These are phyloP conservation scores for Nakazawaea peltata DNA, from an alignment of 805 yeast species.

Conservation along the genomic window DNA sequence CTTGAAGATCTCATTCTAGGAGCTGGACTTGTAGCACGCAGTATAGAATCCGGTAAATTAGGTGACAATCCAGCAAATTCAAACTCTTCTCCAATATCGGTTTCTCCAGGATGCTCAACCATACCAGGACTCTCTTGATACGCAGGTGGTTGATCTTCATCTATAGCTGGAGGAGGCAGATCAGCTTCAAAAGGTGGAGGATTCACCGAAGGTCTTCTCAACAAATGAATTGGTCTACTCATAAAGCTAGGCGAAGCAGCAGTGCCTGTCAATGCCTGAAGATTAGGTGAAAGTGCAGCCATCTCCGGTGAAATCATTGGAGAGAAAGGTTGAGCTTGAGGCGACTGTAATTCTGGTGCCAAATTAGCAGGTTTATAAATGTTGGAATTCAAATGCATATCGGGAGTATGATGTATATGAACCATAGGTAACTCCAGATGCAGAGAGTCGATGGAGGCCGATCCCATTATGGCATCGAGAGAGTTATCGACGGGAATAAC, in stretches of 20 bases:
- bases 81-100: slow-evolving; percentile 14
- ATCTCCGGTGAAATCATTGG: slow-evolving; percentile 28
- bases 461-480: slow-evolving; percentile 17
- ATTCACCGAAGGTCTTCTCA: slow-evolving; percentile 46
- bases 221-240: slow-evolving; percentile 45
- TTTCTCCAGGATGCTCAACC: slow-evolving; percentile 20
- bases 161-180: slow-evolving; percentile 27
- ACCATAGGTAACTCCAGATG: background rate
- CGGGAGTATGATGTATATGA: slow-evolving; percentile 1
- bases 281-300: slow-evolving; percentile 20
- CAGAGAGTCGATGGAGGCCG: background rate
- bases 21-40: slow-evolving; percentile 23
- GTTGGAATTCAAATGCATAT: slow-evolving; percentile 30
- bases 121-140: slow-evolving; percentile 12
- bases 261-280: slow-evolving; percentile 6
- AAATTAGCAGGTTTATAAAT: slow-evolving; percentile 47
- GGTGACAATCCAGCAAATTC: slow-evolving; percentile 24
- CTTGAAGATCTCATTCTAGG: slow-evolving; percentile 1
- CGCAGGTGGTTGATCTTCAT: slow-evolving; percentile 14
- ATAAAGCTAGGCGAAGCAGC: slow-evolving; percentile 25
- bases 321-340: slow-evolving; percentile 58
- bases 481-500: slow-evolving; percentile 37
- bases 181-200: slow-evolving; percentile 57
- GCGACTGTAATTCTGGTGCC: slow-evolving; percentile 42
- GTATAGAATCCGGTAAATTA: slow-evolving; percentile 24